A percentile compares a stretch with the other conserved stretches of the same genome.
Conservation (phyloP, 2,329 filamentous ascomycete species). For the Stagonosporopsis vannaccii region DNA sequence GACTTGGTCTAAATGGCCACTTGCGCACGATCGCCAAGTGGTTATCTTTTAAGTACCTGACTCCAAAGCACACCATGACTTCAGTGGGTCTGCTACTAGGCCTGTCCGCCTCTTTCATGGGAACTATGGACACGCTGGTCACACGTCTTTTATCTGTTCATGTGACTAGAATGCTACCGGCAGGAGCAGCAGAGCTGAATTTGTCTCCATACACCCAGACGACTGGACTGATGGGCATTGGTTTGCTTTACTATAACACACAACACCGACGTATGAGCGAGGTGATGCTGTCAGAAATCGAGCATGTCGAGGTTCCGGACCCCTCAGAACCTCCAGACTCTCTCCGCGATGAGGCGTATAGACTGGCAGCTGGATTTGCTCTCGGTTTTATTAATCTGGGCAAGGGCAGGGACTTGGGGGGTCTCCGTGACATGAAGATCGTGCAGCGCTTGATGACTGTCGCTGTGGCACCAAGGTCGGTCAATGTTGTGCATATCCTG, state of each 20-base stretch:
- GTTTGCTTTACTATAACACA: conserved; percentile 89
- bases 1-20: conserved; percentile 91
- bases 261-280: conserved; percentile 99
- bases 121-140: conserved; percentile 96
- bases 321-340: conserved; percentile 71
- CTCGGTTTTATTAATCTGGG: conserved; percentile 94
- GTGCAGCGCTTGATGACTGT: conserved; percentile 86
- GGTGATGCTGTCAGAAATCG: conserved; percentile 97
- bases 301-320: conserved; percentile 84
- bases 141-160: conserved; percentile 94
- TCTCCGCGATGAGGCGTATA: conserved; percentile 92
- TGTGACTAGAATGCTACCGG: conserved; percentile 91
- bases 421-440: conserved; percentile 91
- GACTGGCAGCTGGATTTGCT: conserved; percentile 90
- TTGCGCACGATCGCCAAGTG: conserved; percentile 94
- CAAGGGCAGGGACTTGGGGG: conserved; percentile 85
- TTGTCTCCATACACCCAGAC: conserved; percentile 92
- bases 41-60: conserved; percentile 99
- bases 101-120: conserved; percentile 89
- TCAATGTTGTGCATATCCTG: conserved; percentile 89
- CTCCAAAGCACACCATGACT: conserved; percentile 98
- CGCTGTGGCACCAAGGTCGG: conserved; percentile 87
- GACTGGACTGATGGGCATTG: conserved; percentile 96
- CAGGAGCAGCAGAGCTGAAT: conserved; percentile 92
- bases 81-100: conserved; percentile 94